Conservation (phyloP, 2,329 filamentous ascomycete species). For the Colletotrichum lindemuthianum region DNA sequence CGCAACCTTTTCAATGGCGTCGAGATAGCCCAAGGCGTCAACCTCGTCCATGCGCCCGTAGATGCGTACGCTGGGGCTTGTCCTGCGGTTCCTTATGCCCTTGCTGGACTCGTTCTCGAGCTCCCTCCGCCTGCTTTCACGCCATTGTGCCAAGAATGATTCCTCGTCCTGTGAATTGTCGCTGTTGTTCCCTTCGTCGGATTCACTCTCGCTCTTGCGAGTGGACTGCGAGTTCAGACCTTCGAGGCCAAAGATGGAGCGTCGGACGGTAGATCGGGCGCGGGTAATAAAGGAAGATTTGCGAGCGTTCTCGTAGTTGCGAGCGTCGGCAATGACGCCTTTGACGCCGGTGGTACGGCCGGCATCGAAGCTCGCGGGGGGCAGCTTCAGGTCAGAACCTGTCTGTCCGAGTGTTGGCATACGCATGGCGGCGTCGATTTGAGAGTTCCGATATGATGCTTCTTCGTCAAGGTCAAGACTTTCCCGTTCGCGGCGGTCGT, state of each 20-base stretch:
- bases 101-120: slow-evolving; percentile 70
- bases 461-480: slow-evolving; percentile 62
- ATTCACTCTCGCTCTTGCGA: slow-evolving; percentile 57
- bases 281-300: slow-evolving; percentile 64
- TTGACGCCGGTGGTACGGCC: slow-evolving; percentile 84
- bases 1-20: slow-evolving; percentile 91
- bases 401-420: slow-evolving; percentile 63
- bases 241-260: slow-evolving; percentile 64
- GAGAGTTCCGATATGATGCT: slow-evolving; percentile 60
- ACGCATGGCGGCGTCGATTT: slow-evolving; percentile 73
- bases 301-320: slow-evolving; percentile 77
- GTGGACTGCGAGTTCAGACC: slow-evolving; percentile 38
- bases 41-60: slow-evolving; percentile 86
- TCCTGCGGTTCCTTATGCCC: slow-evolving; percentile 70
- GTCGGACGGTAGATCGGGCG: slow-evolving; percentile 59
- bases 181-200: slow-evolving; percentile 53
- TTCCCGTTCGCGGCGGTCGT: slow-evolving; percentile 48
- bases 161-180: slow-evolving; percentile 76
- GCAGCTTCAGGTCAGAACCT: slow-evolving; percentile 66
- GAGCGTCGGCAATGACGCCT: slow-evolving; percentile 86
- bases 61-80: slow-evolving; percentile 79
- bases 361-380: slow-evolving; percentile 70
- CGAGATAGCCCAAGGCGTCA: slow-evolving; percentile 91
- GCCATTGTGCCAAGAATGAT: slow-evolving; percentile 85
- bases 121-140: slow-evolving; percentile 81